phyloP scores from a whole-genome alignment of 2,329 filamentous ascomycete species.

The Talaromyces sp. region DNA sequence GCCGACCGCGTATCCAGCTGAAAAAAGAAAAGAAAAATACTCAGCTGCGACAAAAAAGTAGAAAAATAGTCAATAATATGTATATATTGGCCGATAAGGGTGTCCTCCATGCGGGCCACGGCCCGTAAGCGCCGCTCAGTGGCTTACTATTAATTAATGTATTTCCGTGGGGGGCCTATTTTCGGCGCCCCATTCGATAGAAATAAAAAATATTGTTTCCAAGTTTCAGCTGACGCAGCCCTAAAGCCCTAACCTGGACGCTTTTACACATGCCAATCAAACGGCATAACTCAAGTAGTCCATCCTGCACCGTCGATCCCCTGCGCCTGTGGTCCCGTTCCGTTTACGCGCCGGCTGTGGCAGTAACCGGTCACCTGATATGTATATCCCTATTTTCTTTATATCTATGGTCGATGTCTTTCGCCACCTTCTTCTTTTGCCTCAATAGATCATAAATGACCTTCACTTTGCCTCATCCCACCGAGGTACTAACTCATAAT shows the following conservation, averaged over 20 bases:
- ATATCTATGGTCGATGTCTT: background rate
- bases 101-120: background rate
- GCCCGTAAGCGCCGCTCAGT: slow-evolving; percentile 1
- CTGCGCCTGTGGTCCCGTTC: background rate
- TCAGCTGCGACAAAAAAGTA: background rate
- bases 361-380: background rate
- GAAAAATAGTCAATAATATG: background rate
- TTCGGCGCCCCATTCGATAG: background rate
- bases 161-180: background rate
- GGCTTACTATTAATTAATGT: background rate
- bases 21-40: background rate
- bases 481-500: background rate
- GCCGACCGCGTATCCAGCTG: background rate
- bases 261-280: background rate
- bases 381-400: background rate
- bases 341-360: background rate
- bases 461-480: background rate
- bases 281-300: background rate
- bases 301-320: background rate
- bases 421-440: background rate
- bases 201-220: background rate
- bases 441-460: background rate
- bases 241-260: background rate
- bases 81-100: background rate
- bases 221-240: slow-evolving; percentile 12